phyloP scores from a whole-genome alignment of 768 basidiomycete genomes.

The Crassisporium funariophilum region DNA sequence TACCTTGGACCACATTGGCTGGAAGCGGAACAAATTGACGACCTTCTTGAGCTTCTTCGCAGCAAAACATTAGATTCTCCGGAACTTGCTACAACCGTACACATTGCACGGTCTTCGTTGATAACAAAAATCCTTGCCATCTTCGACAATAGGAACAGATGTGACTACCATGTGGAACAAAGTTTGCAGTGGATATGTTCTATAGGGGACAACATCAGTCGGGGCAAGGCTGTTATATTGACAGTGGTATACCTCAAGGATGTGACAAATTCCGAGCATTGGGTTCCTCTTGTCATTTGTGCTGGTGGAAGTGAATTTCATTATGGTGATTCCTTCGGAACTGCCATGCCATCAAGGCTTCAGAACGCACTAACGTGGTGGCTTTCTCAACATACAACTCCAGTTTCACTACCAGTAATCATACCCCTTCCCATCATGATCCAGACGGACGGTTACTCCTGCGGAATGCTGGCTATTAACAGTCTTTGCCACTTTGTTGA shows the following conservation, averaged over 20 bases:
- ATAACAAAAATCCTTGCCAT: no score
- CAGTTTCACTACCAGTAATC: neutral
- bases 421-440: slow-evolving; percentile 1
- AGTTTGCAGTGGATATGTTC: slow-evolving; percentile 2
- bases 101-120: no score
- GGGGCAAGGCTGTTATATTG: neutral
- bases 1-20: slow-evolving; percentile 8
- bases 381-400: slow-evolving; percentile 8
- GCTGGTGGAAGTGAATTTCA: neutral
- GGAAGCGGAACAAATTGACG: neutral
- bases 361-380: slow-evolving; percentile 5
- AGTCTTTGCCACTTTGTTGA: slow-evolving; percentile 8
- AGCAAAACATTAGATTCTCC: neutral
- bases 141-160: no score
- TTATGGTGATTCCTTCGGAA: slow-evolving; percentile 5
- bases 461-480: slow-evolving; percentile 7
- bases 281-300: slow-evolving; percentile 4
- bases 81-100: no score
- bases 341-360: neutral
- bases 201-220: neutral
- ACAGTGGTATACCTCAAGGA: slow-evolving; percentile 2
- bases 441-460: slow-evolving; percentile 6
- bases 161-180: slow-evolving; percentile 1
- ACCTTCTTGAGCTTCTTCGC: slow-evolving; percentile 6
- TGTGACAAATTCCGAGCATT: slow-evolving; percentile 2